phyloP scores from a whole-genome alignment of 768 basidiomycete genomes.

The Hysterangium stoloniferum region DNA sequence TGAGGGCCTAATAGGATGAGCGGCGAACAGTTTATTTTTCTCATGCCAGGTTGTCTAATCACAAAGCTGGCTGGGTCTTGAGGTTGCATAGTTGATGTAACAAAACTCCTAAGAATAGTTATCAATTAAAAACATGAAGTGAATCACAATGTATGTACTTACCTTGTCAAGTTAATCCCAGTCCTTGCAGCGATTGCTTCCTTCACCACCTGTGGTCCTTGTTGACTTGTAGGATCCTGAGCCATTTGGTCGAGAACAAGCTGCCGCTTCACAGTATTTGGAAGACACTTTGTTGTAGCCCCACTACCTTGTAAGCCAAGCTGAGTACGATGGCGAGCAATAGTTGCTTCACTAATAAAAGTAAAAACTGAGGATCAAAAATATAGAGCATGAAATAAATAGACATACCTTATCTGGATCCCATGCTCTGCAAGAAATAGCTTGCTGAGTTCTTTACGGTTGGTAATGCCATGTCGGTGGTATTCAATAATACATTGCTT shows the following conservation, averaged over 20 bases:
- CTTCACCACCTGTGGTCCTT: conserved; percentile 24
- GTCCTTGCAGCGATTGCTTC: conserved; percentile 19
- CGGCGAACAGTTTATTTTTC: conserved; percentile 17
- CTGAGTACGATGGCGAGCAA: no score
- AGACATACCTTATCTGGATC: no score
- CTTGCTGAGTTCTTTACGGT: no score
- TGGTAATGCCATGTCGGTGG: no score
- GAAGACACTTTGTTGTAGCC: no score
- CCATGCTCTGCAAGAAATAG: no score
- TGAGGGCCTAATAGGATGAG: conserved; percentile 21
- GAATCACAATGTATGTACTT: background rate
- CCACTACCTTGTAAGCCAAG: no score
- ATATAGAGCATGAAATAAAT: no score
- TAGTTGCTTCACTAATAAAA: no score
- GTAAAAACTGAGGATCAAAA: no score
- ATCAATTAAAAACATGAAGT: background rate
- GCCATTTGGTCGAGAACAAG: conserved; percentile 29
- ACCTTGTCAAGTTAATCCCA: background rate
- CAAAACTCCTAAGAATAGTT: background rate
- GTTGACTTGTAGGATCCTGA: conserved; percentile 24
- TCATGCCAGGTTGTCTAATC: conserved; percentile 19
- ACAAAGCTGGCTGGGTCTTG: conserved; percentile 22
- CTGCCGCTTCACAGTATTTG: no score
- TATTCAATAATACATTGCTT: no score
- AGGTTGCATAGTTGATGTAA: background rate